Conservation (phyloP, 169 alveolate genomes). For the Perkinsus chesapeaki region DNA sequence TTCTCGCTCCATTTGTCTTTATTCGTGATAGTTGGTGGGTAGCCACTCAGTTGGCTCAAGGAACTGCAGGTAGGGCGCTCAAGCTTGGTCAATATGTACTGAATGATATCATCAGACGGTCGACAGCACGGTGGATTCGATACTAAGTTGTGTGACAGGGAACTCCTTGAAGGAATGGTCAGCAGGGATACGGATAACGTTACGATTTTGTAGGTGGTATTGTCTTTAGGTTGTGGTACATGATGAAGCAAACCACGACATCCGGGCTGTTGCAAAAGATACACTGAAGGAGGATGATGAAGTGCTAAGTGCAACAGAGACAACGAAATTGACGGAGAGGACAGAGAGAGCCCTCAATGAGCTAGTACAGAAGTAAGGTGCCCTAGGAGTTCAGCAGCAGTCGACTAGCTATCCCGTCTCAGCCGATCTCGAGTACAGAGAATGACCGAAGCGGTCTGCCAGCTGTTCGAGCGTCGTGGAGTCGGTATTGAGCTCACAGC, state of each 20-base stretch:
- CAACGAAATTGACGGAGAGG: neutral
- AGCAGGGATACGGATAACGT: neutral
- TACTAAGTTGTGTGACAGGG: neutral
- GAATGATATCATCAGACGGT: neutral
- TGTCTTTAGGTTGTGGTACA: neutral
- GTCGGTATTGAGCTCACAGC: neutral
- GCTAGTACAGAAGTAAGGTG: neutral
- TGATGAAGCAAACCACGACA: neutral
- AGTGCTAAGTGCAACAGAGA: neutral
- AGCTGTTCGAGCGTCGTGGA: neutral
- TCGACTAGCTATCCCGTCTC: neutral
- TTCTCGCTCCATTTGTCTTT: neutral
- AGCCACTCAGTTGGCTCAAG: neutral
- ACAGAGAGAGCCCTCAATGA: neutral
- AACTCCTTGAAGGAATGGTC: neutral
- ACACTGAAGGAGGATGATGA: neutral
- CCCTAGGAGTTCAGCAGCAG: too few species aligned
- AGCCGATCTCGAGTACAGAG: neutral
- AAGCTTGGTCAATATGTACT: too few species aligned
- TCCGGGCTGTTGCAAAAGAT: neutral
- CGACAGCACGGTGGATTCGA: neutral
- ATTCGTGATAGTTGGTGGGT: neutral
- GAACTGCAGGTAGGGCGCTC: neutral
- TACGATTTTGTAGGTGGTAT: neutral
- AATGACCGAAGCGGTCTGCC: neutral